phyloP scores from a whole-genome alignment of 257 asterid species.

The Lavandula angustifolia region DNA sequence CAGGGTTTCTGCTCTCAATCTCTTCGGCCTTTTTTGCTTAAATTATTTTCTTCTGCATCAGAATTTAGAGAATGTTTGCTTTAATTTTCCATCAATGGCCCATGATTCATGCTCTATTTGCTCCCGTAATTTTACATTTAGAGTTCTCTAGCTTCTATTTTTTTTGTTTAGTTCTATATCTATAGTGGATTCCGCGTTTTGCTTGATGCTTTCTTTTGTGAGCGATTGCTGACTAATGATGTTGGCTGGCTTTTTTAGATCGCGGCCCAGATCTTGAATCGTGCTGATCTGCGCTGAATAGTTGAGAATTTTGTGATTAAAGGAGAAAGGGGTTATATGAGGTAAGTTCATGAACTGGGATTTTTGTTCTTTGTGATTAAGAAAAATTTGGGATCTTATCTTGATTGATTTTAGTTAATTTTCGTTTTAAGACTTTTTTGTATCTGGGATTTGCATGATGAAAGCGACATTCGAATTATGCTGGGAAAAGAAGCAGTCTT shows the following conservation, averaged over 20 bases:
- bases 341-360: constrained; percentile 45
- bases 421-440: constrained; percentile 17
- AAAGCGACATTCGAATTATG: constrained; percentile 31
- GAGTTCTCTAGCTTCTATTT: constrained; percentile 25
- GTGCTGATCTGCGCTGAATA: constrained; percentile 49
- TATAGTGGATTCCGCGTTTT: constrained; percentile 34
- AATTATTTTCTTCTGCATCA: constrained; percentile 22
- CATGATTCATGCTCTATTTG: constrained; percentile 35
- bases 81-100: constrained; percentile 45
- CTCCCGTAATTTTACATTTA: constrained; percentile 7
- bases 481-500: constrained; percentile 25
- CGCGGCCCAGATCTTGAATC: constrained; percentile 70
- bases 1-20: constrained; percentile 46
- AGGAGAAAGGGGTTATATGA: constrained; percentile 30
- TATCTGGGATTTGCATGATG: constrained; percentile 30
- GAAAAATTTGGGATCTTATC: constrained; percentile 37
- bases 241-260: constrained; percentile 56
- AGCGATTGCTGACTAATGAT: constrained; percentile 47
- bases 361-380: constrained; percentile 25
- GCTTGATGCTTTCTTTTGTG: constrained; percentile 34
- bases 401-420: constrained; percentile 11
- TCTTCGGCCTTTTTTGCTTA: constrained; percentile 31
- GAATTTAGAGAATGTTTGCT: constrained; percentile 26
- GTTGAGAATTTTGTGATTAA: constrained; percentile 30
- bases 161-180: constrained; percentile 31